Conservation (phyloP, 108 stramenopile genomes). For the Asterionellopsis glacialis region DNA sequence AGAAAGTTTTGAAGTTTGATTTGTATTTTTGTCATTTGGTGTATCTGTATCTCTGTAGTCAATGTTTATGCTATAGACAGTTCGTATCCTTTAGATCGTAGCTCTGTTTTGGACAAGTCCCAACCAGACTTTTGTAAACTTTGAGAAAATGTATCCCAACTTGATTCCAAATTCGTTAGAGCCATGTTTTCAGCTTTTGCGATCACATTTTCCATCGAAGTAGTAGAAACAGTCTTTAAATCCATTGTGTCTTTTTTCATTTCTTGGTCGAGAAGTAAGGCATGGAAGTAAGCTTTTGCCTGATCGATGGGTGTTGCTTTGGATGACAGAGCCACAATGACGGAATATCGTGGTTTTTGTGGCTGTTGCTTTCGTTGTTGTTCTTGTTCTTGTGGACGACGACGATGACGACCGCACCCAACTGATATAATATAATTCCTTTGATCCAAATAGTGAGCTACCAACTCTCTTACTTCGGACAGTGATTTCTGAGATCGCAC, state of each 20-base stretch:
- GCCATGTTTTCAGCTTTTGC: neutral
- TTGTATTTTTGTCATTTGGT: no score
- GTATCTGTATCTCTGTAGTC: no score
- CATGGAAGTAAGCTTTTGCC: constrained; percentile 70
- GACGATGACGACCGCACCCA: neutral
- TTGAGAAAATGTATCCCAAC: constrained; percentile 23
- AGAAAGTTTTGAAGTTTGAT: no score
- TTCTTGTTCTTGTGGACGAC: constrained; percentile 9
- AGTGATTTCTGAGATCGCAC: constrained; percentile 10
- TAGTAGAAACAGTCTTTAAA: neutral
- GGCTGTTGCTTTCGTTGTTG: constrained; percentile 6
- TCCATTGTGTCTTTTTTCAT: neutral
- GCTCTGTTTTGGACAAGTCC: constrained; percentile 33
- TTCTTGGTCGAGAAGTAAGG: constrained; percentile 21
- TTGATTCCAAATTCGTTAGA: constrained; percentile 3
- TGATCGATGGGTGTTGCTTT: constrained; percentile 34
- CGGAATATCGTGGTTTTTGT: constrained; percentile 1
- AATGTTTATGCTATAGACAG: neutral
- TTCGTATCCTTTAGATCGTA: constrained; percentile 33
- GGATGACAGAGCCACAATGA: constrained; percentile 42
- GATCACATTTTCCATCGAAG: neutral
- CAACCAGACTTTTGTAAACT: constrained; percentile 26
- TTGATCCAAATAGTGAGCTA: neutral
- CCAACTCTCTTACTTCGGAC: neutral
- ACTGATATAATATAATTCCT: no score